These are phyloP conservation scores for Nothophytophthora sp. DNA, from an alignment of 352 stramenopile species.

Conservation along the genomic window DNA sequence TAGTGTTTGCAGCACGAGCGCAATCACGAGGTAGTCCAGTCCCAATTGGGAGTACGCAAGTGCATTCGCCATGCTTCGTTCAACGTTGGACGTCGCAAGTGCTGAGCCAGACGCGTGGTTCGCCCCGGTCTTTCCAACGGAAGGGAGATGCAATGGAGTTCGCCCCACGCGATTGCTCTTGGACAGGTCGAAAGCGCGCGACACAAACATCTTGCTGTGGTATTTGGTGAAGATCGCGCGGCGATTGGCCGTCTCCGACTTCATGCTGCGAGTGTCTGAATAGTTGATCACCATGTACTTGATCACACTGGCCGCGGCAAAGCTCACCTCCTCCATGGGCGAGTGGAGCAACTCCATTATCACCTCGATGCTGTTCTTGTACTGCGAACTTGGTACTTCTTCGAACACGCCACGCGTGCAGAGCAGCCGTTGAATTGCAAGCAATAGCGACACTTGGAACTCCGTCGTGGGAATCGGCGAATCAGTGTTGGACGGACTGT, in stretches of 20 bases:
- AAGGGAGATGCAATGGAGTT: slow-evolving; percentile 29
- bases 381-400: slow-evolving; percentile 86
- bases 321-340: slow-evolving; percentile 84
- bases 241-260: slow-evolving; percentile 83
- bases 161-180: slow-evolving; percentile 75
- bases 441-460: slow-evolving; percentile 79
- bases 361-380: slow-evolving; percentile 83
- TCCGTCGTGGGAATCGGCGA: slow-evolving; percentile 78
- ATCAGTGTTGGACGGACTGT: slow-evolving; percentile 80
- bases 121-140: slow-evolving; percentile 22
- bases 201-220: slow-evolving; percentile 80
- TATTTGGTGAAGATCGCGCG: slow-evolving; percentile 86
- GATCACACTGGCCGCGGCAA: slow-evolving; percentile 79
- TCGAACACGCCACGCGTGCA: slow-evolving; percentile 86
- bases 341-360: slow-evolving; percentile 89
- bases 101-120: slow-evolving; percentile 20
- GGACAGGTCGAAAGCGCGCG: slow-evolving; percentile 77
- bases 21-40: slow-evolving; percentile 80
- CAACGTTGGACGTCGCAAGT: slow-evolving; percentile 48
- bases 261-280: slow-evolving; percentile 85
- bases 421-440: slow-evolving; percentile 80
- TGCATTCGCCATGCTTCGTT: slow-evolving; percentile 79
- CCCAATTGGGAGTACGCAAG: slow-evolving; percentile 81
- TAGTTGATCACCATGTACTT: slow-evolving; percentile 93
- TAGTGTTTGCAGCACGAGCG: slow-evolving; percentile 76